Conservation (phyloP, 2,329 filamentous ascomycete genomes). For the Colletotrichum noveboracense region DNA sequence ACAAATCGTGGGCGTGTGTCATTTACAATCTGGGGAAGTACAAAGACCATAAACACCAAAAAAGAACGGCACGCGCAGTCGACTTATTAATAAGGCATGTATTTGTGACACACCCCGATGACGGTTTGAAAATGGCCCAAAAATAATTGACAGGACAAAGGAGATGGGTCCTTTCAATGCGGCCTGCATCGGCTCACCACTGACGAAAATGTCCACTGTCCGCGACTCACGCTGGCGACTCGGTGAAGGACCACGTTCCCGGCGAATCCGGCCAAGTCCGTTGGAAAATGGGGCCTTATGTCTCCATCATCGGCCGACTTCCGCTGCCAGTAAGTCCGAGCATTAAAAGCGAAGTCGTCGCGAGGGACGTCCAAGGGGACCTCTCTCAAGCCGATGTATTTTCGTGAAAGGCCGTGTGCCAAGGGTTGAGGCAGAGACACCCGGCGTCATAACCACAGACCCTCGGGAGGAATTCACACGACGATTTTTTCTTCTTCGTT, state of each 20-base stretch:
- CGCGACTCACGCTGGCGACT: constrained; percentile 1
- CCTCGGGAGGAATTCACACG: not conserved
- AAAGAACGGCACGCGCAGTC: not conserved
- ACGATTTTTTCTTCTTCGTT: not conserved
- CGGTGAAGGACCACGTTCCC: not conserved
- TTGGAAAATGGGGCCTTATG: not conserved
- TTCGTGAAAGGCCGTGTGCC: not conserved
- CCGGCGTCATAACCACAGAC: not conserved
- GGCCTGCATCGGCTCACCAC: constrained; percentile 4
- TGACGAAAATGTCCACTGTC: not conserved
- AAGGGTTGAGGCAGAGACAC: not conserved
- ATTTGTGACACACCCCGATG: not conserved
- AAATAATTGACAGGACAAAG: not conserved
- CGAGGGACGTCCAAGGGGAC: not conserved
- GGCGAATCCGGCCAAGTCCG: constrained; percentile 3
- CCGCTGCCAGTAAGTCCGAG: not conserved
- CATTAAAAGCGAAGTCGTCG: not conserved
- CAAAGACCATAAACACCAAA: not conserved
- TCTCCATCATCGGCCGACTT: not conserved
- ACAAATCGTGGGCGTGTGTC: not conserved
- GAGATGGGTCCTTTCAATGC: constrained; percentile 2
- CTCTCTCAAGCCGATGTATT: not conserved
- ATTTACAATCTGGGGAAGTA: not conserved
- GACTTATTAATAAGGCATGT: not conserved
- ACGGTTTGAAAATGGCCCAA: not conserved